Evolutionary conservation across 2,329 filamentous ascomycete species (phyloP).

Genomic region (Fusarium coicis): DNA sequence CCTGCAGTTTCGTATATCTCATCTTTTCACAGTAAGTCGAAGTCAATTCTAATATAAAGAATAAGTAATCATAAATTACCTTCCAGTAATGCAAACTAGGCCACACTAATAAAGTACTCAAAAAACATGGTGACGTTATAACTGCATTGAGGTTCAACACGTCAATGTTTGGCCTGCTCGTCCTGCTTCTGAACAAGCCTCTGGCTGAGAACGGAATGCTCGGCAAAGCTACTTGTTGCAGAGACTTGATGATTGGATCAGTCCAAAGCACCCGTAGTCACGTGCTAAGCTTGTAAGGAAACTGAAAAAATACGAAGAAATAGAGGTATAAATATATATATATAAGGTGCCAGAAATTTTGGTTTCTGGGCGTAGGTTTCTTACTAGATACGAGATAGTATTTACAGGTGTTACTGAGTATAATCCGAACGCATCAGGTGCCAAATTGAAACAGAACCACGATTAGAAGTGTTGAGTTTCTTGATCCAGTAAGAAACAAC

Average conservation of each 20-base stretch:
- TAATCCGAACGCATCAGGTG: neutral
- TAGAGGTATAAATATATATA: neutral
- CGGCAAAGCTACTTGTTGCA: slow-evolving; percentile 1
- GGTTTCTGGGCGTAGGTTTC: neutral
- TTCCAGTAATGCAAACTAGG: neutral
- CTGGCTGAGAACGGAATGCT: slow-evolving; percentile 19
- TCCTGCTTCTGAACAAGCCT: slow-evolving; percentile 2
- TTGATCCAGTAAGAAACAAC: neutral
- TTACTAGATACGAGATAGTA: neutral
- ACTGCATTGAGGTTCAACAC: slow-evolving; percentile 22
- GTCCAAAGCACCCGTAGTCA: neutral
- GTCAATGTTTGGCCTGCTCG: slow-evolving; percentile 14
- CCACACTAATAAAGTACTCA: neutral
- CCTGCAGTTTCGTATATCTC: neutral
- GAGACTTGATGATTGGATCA: neutral
- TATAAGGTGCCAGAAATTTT: neutral
- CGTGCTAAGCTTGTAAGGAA: neutral
- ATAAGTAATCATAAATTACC: neutral
- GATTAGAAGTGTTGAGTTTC: neutral
- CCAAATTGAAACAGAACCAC: neutral
- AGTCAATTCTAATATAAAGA: neutral
- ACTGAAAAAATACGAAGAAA: neutral
- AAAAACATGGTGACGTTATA: slow-evolving; percentile 10
- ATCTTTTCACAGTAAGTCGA: neutral
- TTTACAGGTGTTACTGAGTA: neutral